phyloP scores from a whole-genome alignment of 1,284 basidiomycete species.

The Lentinus polychrous region DNA sequence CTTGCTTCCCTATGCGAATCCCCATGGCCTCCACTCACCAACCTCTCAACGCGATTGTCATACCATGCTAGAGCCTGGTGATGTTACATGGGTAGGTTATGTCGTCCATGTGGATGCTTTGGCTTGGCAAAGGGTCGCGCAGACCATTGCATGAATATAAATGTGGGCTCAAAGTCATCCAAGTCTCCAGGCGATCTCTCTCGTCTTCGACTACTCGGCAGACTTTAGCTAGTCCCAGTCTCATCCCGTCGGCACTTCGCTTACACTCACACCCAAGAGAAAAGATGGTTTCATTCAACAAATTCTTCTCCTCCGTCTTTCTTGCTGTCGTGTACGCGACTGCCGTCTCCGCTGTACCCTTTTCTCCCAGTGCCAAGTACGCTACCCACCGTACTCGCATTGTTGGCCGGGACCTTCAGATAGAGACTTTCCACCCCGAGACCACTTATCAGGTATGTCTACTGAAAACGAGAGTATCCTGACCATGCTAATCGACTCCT shows the following conservation, averaged over 20 bases:
- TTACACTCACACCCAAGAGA: not conserved
- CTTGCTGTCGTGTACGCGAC: slow-evolving; percentile 24
- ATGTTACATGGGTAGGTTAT: no score
- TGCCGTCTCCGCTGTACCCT: slow-evolving; percentile 21
- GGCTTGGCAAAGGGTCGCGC: no score
- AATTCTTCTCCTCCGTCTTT: slow-evolving; percentile 25
- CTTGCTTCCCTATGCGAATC: no score
- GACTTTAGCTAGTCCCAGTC: slow-evolving; percentile 3
- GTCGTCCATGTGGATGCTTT: no score
- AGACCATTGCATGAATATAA: not conserved
- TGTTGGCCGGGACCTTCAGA: slow-evolving; percentile 26
- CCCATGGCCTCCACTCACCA: no score
- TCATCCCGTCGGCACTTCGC: not conserved
- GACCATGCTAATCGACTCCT: not conserved
- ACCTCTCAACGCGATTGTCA: no score
- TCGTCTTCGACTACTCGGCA: slow-evolving; percentile 1
- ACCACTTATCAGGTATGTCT: slow-evolving; percentile 33
- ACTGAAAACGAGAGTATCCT: not conserved
- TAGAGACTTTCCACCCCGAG: slow-evolving; percentile 37
- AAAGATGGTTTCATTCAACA: slow-evolving; percentile 18
- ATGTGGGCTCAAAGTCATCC: not conserved
- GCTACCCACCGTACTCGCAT: slow-evolving; percentile 35
- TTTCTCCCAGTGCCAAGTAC: slow-evolving; percentile 24
- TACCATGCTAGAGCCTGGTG: no score
- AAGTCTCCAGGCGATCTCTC: slow-evolving; percentile 2